Conservation (phyloP, 768 basidiomycete species). For the Cystofilobasidium bisporidii region DNA sequence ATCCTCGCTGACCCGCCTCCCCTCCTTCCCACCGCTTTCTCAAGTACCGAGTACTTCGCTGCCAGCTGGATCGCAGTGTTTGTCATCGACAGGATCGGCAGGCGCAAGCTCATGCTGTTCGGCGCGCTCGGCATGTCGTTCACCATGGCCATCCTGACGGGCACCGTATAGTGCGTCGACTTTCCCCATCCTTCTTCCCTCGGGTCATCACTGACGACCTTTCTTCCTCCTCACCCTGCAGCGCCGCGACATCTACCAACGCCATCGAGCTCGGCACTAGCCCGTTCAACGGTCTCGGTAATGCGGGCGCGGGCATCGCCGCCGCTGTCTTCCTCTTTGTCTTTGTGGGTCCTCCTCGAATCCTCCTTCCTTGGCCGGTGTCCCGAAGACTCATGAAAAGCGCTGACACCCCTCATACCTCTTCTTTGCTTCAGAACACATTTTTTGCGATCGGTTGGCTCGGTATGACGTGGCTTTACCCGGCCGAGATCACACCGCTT, state of each 20-base stretch:
- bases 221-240: no score
- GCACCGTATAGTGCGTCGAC: constrained; percentile 31
- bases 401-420: no score
- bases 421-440: constrained; percentile 43
- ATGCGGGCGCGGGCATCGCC: constrained; percentile 46
- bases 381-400: no score
- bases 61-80: constrained; percentile 31
- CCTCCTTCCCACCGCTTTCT: no score
- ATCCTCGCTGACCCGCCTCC: no score
- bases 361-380: no score
- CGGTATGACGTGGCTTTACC: constrained; percentile 63
- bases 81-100: constrained; percentile 34
- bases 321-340: constrained; percentile 55
- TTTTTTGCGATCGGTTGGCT: constrained; percentile 64
- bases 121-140: constrained; percentile 30
- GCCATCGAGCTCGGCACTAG: background rate
- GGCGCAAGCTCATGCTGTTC: constrained; percentile 36
- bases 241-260: background rate
- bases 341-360: constrained; percentile 41
- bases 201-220: no score
- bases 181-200: no score
- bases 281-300: constrained; percentile 39
- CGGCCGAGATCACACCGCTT: constrained; percentile 54
- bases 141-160: constrained; percentile 51
- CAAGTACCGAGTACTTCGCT: constrained; percentile 30